Percentiles rank a stretch among this genome's conserved stretches.
These are phyloP conservation scores for Smallanthus sonchifolius DNA, from an alignment of 129 eudicot species.

Conservation along the genomic window DNA sequence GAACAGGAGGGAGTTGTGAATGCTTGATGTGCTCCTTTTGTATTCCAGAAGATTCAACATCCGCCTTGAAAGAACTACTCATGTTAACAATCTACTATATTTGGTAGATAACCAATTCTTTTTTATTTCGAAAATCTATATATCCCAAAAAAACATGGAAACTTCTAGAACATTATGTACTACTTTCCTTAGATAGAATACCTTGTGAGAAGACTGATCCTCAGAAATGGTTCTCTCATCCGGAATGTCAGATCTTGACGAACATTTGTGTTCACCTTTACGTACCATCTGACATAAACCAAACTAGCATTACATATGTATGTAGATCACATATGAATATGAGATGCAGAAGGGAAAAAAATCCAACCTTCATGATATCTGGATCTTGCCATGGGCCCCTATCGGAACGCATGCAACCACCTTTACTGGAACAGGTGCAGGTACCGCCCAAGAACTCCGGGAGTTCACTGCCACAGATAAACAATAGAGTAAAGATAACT, in stretches of 20 bases:
- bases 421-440: conserved; percentile 77
- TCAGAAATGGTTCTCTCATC: conserved; percentile 69
- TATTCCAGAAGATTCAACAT: conserved; percentile 34
- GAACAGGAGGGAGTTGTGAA: conserved; percentile 49
- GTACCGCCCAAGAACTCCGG: conserved; percentile 98
- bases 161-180: not conserved
- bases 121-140: not conserved
- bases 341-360: not conserved
- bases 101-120: not conserved
- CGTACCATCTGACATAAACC: conserved; percentile 72
- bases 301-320: not conserved
- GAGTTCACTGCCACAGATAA: conserved; percentile 61
- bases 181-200: conserved; percentile 9
- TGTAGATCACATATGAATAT: not conserved
- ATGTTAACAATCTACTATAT: conserved; percentile 39
- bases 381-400: conserved; percentile 96
- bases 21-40: conserved; percentile 34
- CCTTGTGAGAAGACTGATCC: conserved; percentile 47
- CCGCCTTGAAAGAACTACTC: conserved; percentile 38
- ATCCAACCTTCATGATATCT: conserved; percentile 78
- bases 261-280: conserved; percentile 78
- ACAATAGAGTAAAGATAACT: not conserved
- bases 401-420: conserved; percentile 93
- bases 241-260: conserved; percentile 41
- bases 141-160: not conserved